Evolutionary conservation across 768 basidiomycete genomes (phyloP), one percentile per base, ranked within the genome.

Genomic region (Pleurotus citrinopileatus): DNA sequence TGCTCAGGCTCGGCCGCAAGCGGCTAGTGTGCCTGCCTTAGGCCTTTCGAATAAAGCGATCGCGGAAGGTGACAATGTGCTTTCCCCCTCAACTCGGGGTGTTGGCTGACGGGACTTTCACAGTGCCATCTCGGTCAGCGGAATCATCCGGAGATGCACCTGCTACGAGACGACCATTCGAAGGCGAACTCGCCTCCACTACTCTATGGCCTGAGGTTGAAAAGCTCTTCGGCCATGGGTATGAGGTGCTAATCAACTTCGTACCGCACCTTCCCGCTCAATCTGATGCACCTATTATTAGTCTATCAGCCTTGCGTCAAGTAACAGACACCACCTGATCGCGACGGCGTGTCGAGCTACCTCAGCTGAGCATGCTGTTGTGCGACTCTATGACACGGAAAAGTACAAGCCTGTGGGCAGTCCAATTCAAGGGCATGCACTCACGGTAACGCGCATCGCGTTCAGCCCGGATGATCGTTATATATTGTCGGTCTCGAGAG

Each of bases 191-290:
- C 0, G 86, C 92, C 0, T 80, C 84, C 0, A 80, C 82, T 13
- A 98, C 96, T 0, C 76, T 98, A 0, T 99, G 97, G 97, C 97
- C 96, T 0, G 97, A 99, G 71, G 74, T 84, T 1, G 97, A 98
- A 62, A 99, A 99, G 67, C 77, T 99, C 0, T 99, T 97, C 66
- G 97, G 96, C 3, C 97, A 98, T 68, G 94, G 96, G 37, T 98
- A 98, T 62, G 97, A 99, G 81, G 93, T 89, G 56, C 48, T n/a
- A 71, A 43, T n/a, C 17, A 28, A 25, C 15, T 12, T 23, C 38
- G 17, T 25, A 20, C 57, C 25, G 37, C 42, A 27, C 12, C 32
- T 46, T 23, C 52, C 10, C 22, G n/a, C 36, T 29, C 13, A 36
- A 13, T 59, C 50, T 27, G 26, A 40, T 44, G 42, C 37, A n/a